Base-by-base conservation (phyloP, 2,329 filamentous ascomycete species). In the Trichothecium sympodiale region DNA sequence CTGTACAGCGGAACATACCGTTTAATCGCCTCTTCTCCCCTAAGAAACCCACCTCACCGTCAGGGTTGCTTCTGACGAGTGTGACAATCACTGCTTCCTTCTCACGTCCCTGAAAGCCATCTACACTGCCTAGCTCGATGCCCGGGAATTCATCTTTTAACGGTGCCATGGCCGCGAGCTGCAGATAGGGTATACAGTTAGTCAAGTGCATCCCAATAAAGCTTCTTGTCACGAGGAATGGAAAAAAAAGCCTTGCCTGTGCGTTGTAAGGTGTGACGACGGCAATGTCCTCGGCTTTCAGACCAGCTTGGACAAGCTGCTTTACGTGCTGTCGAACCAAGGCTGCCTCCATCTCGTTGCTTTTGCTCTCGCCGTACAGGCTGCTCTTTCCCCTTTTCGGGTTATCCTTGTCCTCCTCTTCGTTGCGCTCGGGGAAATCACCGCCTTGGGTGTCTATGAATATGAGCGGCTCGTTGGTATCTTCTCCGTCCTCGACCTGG, bases 391-490 rank as follows among this genome's bases (percentile, higher is more conserved):
- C 58, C 43, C 65, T 70, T 45, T 61, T 66, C 28, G 51, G 49
- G 8, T 49, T 43, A 27, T 59, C 55, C 54, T 64, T 67, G 36
- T 77, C 77, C 17, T 81, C 77, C 12, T 87, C 83, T 47, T 93
- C 83, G 31, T 72, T 77, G 52, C 76, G 80, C 61, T 96, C 88
- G 0, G 83, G 78, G 41, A 89, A 95, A 50, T 93, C 84, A 0
- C 88, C 91, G 8, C 91, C 91, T 56, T 96, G 91, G 0, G 91
- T 98, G 53, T 98, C 91, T 55, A 86, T 93, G 58, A 96, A 96
- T 8, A 98, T 74, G 3, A 98, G 60, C 1, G 91, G 84, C 57
- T 94, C 86, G 33, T 60, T 72, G 0, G 89, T 96, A 49, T 98
- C 85, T 43, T 96, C 91, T 1, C 74, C 87, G 35, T 83, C 80